Conservation (phyloP, 805 yeast genomes). For the Saccharomycopsis amapae region DNA sequence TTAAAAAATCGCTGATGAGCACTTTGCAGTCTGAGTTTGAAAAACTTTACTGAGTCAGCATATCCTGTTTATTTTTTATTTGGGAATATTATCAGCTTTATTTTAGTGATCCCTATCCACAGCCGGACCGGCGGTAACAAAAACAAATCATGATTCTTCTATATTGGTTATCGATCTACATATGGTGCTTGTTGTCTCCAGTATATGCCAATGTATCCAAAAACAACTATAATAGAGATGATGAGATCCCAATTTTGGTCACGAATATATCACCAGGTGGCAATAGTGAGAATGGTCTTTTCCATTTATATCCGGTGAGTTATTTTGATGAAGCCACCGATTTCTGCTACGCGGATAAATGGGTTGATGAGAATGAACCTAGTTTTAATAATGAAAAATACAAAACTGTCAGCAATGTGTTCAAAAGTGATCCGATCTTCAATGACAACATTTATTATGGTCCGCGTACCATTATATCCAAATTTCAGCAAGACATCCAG, state of each 20-base stretch:
- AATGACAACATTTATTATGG: conserved; percentile 9
- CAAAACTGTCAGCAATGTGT: not conserved
- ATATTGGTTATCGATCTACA: no score
- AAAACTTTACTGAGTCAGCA: no score
- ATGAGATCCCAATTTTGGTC: conserved; percentile 7
- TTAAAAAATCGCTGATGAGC: no score
- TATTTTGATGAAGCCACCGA: conserved; percentile 13
- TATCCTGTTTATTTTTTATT: no score
- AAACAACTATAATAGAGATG: conserved; percentile 11
- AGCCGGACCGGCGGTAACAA: no score
- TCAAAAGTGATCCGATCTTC: conserved; percentile 8
- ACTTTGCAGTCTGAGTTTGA: no score
- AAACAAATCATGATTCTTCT: no score
- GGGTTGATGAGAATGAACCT: not conserved
- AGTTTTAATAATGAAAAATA: conserved; percentile 3
- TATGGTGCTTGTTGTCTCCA: not conserved
- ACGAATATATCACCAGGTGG: conserved; percentile 20
- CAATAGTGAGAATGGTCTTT: conserved; percentile 12
- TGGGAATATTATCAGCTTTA: no score
- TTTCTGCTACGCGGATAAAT: conserved; percentile 17
- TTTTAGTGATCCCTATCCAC: no score
- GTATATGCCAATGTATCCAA: not conserved
- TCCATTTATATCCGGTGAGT: conserved; percentile 11
- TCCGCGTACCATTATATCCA: conserved; percentile 10
- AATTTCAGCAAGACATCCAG: conserved; percentile 7